These are phyloP conservation scores for Alternaria ethzedia DNA, from an alignment of 2,329 filamentous ascomycete genomes.

Conservation along the genomic window DNA sequence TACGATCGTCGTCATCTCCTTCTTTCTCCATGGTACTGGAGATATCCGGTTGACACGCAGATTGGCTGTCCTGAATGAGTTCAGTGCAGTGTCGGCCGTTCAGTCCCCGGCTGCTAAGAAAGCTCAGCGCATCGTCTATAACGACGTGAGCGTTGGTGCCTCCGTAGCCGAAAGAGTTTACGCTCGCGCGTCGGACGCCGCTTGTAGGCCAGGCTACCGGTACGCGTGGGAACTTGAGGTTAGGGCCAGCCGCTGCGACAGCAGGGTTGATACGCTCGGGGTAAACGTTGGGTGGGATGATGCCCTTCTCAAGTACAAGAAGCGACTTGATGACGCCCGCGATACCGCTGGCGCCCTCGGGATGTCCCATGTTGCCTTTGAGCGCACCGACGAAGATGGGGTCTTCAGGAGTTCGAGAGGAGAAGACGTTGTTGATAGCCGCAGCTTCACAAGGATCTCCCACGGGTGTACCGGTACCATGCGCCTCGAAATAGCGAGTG, in stretches of 20 bases:
- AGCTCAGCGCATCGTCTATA: slow-evolving; percentile 21
- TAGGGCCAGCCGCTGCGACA: slow-evolving; percentile 12
- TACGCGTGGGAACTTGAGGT: slow-evolving; percentile 14
- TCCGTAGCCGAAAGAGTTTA: slow-evolving; percentile 38
- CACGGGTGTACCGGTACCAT: slow-evolving; percentile 61
- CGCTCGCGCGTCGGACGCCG: slow-evolving; percentile 22
- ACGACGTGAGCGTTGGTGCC: slow-evolving; percentile 30
- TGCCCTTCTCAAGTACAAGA: slow-evolving; percentile 47
- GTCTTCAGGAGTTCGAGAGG: slow-evolving; percentile 17
- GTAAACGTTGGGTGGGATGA: slow-evolving; percentile 16
- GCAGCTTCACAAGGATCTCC: slow-evolving; percentile 33
- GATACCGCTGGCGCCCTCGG: slow-evolving; percentile 48
- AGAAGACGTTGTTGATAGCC: slow-evolving; percentile 21
- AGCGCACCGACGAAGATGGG: slow-evolving; percentile 23
- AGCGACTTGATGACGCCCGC: slow-evolving; percentile 48
- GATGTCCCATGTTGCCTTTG: slow-evolving; percentile 47
- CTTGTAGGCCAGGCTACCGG: slow-evolving; percentile 16
- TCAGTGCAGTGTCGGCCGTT: slow-evolving; percentile 4
- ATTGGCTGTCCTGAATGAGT: not conserved
- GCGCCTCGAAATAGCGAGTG: slow-evolving; percentile 34
- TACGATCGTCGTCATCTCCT: not conserved
- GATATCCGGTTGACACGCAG: not conserved
- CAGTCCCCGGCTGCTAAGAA: slow-evolving; percentile 1
- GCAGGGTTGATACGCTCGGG: slow-evolving; percentile 35
- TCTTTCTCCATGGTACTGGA: not conserved